phyloP scores from a whole-genome alignment of 176 grass and related monocot genomes.

The Oryza glaberrima region DNA sequence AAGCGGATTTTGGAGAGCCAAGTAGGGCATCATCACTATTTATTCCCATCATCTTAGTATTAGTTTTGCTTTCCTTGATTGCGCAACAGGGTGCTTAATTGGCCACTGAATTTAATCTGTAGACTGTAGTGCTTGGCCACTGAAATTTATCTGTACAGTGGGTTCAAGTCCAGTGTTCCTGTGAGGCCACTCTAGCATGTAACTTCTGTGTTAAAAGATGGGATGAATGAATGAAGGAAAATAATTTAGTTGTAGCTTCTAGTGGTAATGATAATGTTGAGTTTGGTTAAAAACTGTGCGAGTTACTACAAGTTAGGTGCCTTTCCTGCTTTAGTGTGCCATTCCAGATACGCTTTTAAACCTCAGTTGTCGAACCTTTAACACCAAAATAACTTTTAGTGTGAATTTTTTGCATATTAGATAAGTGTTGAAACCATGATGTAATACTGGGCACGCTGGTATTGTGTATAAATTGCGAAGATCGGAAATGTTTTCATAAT shows the following conservation, averaged over 20 bases:
- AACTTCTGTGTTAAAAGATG: background rate
- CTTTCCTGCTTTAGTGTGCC: background rate
- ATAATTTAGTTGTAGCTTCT: too few relatives aligned
- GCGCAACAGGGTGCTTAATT: background rate
- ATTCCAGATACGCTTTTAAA: background rate
- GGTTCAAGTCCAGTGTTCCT: background rate
- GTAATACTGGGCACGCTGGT: background rate
- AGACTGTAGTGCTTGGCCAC: background rate
- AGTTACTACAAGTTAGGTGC: background rate
- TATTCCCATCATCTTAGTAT: background rate
- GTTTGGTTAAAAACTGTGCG: background rate
- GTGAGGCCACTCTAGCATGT: background rate
- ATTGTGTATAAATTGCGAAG: background rate
- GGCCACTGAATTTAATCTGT: background rate
- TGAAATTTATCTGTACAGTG: background rate
- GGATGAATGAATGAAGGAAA: background rate
- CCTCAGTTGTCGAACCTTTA: background rate
- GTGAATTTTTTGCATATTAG: background rate
- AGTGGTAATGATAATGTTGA: background rate
- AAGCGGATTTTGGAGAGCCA: conserved; percentile 87
- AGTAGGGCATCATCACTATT: conserved; percentile 39
- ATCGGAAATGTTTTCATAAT: background rate
- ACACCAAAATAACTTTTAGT: background rate
- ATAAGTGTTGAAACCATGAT: background rate
- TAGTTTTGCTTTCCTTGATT: background rate